These are phyloP conservation scores for Bocquillonia castaneifolia DNA, from an alignment of 441 rosid species.

Conservation along the genomic window DNA sequence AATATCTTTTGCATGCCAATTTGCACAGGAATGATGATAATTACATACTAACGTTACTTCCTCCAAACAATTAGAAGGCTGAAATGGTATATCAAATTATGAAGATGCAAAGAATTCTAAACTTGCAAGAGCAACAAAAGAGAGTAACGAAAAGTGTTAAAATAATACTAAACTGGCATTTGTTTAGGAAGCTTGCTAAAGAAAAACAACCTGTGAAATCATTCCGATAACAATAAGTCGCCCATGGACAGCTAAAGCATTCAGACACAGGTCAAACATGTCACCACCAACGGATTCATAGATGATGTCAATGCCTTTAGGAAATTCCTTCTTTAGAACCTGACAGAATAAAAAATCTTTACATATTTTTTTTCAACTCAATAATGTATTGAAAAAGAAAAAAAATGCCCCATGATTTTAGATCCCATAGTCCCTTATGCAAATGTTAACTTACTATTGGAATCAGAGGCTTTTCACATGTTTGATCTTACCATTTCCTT, in stretches of 20 bases:
- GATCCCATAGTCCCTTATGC: not conserved
- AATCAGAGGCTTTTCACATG: not conserved
- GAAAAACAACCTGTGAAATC: slow-evolving; percentile 81
- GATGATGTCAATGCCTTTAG: slow-evolving; percentile 75
- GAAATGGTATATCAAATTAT: not conserved
- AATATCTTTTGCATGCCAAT: not conserved
- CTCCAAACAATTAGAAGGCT: not conserved
- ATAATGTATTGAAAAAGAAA: no score
- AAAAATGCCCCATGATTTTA: not conserved
- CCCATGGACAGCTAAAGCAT: slow-evolving; percentile 81
- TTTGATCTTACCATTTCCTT: not conserved
- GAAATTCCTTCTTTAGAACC: slow-evolving; percentile 80
- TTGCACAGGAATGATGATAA: not conserved
- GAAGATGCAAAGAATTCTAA: not conserved
- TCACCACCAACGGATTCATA: slow-evolving; percentile 97
- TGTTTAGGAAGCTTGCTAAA: not conserved
- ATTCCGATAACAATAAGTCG: slow-evolving; percentile 87
- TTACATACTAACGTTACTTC: not conserved
- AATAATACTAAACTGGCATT: not conserved
- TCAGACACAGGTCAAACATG: slow-evolving; percentile 82
- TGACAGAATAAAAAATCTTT: slow-evolving; percentile 31
- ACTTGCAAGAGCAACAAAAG: not conserved
- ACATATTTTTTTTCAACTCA: not conserved
- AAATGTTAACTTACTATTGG: not conserved
- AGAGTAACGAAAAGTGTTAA: not conserved